phyloP scores from a whole-genome alignment of 176 grass and related monocot genomes.

The Carex cristatella region DNA sequence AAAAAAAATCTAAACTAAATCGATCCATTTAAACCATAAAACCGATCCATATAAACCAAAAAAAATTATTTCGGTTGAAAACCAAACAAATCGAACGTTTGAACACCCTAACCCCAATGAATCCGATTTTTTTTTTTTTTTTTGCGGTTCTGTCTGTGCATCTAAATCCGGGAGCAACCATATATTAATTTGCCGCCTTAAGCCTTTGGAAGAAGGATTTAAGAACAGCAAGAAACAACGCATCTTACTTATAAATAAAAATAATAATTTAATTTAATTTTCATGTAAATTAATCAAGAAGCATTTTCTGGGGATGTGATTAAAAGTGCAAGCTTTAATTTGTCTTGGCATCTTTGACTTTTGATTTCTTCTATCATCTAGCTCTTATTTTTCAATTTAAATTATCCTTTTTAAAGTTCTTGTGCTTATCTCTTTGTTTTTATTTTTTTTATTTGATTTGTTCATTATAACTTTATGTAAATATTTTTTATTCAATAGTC shows the following conservation, averaged over 20 bases:
- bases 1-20: no score
- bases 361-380: not conserved
- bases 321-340: not conserved
- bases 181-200: not conserved
- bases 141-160: no score
- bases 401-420: not conserved
- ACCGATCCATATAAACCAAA: no score
- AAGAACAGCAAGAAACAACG: not conserved
- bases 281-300: not conserved
- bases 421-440: constrained; percentile 13
- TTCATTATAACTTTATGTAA: not conserved
- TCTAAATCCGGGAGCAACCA: no score
- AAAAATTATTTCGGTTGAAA: no score
- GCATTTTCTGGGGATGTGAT: not conserved
- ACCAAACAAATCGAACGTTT: no score
- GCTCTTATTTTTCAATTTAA: not conserved
- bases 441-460: not conserved
- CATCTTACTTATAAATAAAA: not conserved
- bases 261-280: not conserved
- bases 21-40: no score
- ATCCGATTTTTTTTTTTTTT: no score
- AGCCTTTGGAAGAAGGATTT: not conserved
- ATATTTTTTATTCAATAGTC: not conserved
- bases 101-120: no score
- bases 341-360: not conserved